A percentile compares a stretch with the other conserved stretches of the same genome.
phyloP scores from a whole-genome alignment of 768 basidiomycete genomes.

The Cubamyces sp. region DNA sequence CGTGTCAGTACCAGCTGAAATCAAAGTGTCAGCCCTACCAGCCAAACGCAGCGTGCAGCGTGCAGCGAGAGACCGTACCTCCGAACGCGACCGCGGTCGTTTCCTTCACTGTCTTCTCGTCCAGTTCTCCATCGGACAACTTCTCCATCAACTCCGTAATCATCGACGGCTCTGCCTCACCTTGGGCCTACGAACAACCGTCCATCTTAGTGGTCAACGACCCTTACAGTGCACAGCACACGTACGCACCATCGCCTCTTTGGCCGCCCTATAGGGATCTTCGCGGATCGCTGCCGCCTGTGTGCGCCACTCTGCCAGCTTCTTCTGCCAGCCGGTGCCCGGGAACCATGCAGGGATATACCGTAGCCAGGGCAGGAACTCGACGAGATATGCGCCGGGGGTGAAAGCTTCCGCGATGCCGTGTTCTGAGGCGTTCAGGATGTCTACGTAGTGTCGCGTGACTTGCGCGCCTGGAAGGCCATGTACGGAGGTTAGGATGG shows the following conservation, averaged over 20 bases:
- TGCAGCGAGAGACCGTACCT: too few relatives aligned
- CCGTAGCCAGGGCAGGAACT: background rate
- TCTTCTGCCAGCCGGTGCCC: constrained; percentile 61
- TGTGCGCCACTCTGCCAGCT: constrained; percentile 59
- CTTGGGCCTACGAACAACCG: constrained; percentile 45
- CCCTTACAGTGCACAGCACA: background rate
- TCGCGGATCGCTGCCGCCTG: constrained; percentile 66
- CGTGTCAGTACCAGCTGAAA: constrained; percentile 2
- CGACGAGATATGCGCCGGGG: background rate
- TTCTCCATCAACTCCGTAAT: background rate
- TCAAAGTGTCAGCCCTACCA: too few relatives aligned
- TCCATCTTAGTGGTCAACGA: constrained; percentile 52
- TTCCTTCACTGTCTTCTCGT: constrained; percentile 8
- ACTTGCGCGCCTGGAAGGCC: background rate
- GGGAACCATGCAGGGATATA: constrained; percentile 66
- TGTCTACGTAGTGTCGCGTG: background rate
- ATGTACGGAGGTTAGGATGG: background rate
- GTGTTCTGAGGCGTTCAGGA: background rate
- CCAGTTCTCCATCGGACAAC: background rate
- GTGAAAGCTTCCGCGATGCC: constrained; percentile 5
- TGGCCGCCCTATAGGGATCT: constrained; percentile 57
- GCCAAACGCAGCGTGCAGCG: too few relatives aligned
- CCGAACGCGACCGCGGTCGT: constrained; percentile 12
- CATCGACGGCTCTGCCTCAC: background rate
- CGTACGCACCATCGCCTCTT: constrained; percentile 50